These are phyloP conservation scores for Candida nemodendra DNA, from an alignment of 805 yeast genomes.

Conservation along the genomic window DNA sequence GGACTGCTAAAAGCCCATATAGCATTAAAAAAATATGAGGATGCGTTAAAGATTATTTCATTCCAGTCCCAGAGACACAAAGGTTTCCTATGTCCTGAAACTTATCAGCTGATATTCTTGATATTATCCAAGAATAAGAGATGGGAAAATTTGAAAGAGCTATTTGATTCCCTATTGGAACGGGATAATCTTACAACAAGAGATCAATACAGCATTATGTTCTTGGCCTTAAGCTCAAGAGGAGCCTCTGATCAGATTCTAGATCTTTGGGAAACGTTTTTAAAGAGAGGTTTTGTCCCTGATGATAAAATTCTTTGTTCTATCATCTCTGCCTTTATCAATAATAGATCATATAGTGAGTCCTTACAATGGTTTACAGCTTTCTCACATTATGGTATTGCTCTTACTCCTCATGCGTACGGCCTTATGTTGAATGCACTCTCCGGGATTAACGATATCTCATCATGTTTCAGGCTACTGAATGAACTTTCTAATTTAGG, in stretches of 20 bases:
- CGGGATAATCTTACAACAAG: constrained; percentile 50
- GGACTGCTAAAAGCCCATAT: constrained; percentile 20
- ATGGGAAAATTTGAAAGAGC: constrained; percentile 55
- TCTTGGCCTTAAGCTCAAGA: constrained; percentile 62
- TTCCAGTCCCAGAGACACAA: constrained; percentile 5
- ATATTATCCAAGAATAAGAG: constrained; percentile 19
- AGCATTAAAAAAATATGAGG: constrained; percentile 8
- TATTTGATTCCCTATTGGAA: constrained; percentile 57
- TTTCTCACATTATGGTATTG: constrained; percentile 32
- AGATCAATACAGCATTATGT: constrained; percentile 57
- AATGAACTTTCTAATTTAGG: constrained; percentile 23
- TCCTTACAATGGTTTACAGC: constrained; percentile 38
- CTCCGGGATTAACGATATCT: constrained; percentile 37
- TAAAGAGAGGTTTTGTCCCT: constrained; percentile 47
- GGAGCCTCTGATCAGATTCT: constrained; percentile 38
- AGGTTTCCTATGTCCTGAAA: constrained; percentile 14
- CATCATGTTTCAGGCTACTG: constrained; percentile 34
- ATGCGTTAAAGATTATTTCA: constrained; percentile 13
- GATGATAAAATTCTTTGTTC: constrained; percentile 42
- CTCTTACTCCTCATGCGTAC: constrained; percentile 32
- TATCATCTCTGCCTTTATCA: constrained; percentile 42
- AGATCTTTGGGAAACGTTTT: constrained; percentile 43
- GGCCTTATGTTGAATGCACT: constrained; percentile 35
- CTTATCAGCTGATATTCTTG: constrained; percentile 17
- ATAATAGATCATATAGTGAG: constrained; percentile 35